Base-by-base conservation (phyloP, 345 rosid species). In the Murraya koenigii region DNA sequence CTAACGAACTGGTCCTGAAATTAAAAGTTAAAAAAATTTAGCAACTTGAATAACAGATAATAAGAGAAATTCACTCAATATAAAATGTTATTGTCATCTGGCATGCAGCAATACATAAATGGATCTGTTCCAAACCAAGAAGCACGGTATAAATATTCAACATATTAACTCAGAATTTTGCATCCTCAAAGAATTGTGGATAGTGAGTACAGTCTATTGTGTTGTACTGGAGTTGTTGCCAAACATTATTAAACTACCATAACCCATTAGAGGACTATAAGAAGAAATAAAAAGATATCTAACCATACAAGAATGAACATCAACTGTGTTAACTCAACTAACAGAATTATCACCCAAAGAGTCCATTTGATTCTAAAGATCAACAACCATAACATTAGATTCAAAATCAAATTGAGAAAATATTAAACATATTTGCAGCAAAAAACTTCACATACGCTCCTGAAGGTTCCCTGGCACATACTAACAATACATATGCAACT, bases 1-100 rank as follows among this genome's bases (percentile, higher is more conserved):
- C n/a, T 58, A 33, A 74, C 59, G 11, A 36, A 20, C 49, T 38
- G 28, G 35, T 59, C 33, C 86, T 83, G 80, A 72, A n/a, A n/a
- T n/a, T n/a, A 77, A 70, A 49, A 26, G 13, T 17, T 44, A 44
- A 56, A 54, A n/a, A 39, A 71, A 69, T 8, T 17, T 65, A 54
- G n/a, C 66, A 71, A 28, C 54, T 59, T 8, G 15, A 6, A 72
- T 30, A 71, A 80, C 41, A 59, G 25, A 54, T 55, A 63, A n/a
- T 22, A 33, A 62, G 58, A 74, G 49, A 60, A 64, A 11, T 10
- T 36, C 13, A 23, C 8, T 17, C 55, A 58, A 4, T 56, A 23
- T 23, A 20, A 52, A 49, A 70, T 17, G 39, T 28, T 70, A 19
- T 11, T 7, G 23, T 47, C 13, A 32, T 35, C 39, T 65, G 8